A percentile compares a stretch with the other conserved stretches of the same genome.
Evolutionary conservation across 805 yeast genomes (phyloP).

Genomic region (Hanseniaspora pseudoguilliermondii): DNA sequence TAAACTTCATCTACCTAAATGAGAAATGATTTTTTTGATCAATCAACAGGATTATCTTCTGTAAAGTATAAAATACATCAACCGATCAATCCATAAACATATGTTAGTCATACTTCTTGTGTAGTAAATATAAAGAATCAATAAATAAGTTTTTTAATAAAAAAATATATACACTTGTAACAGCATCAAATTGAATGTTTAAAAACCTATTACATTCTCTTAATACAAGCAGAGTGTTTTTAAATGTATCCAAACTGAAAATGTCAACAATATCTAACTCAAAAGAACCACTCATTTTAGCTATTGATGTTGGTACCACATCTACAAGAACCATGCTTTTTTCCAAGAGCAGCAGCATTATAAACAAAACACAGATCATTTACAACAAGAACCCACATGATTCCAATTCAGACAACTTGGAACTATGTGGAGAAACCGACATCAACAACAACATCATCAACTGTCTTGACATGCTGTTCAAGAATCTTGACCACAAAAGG

Average conservation of each 20-base stretch:
- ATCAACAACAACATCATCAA: conserved; percentile 52
- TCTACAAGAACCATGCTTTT: conserved; percentile 81
- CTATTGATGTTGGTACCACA: conserved; percentile 85
- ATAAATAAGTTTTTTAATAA: no score
- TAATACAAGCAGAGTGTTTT: neutral
- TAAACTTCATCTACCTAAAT: no score
- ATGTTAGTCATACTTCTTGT: no score
- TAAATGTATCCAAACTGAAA: neutral
- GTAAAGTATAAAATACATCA: no score
- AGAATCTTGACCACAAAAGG: conserved; percentile 45
- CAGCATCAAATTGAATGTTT: neutral
- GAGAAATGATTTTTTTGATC: no score
- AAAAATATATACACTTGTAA: no score
- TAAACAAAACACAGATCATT: conserved; percentile 83
- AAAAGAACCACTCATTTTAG: conserved; percentile 38
- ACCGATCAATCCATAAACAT: no score
- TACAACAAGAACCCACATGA: conserved; percentile 27
- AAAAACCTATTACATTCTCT: neutral
- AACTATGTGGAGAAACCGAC: conserved; percentile 2
- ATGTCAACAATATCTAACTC: neutral
- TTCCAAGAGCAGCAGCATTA: conserved; percentile 56
- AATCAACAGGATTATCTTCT: no score
- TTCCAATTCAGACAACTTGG: neutral
- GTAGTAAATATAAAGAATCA: no score
- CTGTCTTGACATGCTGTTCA: conserved; percentile 58